Conservation (phyloP, 257 asterid genomes). For the Nicotiana otophora region DNA sequence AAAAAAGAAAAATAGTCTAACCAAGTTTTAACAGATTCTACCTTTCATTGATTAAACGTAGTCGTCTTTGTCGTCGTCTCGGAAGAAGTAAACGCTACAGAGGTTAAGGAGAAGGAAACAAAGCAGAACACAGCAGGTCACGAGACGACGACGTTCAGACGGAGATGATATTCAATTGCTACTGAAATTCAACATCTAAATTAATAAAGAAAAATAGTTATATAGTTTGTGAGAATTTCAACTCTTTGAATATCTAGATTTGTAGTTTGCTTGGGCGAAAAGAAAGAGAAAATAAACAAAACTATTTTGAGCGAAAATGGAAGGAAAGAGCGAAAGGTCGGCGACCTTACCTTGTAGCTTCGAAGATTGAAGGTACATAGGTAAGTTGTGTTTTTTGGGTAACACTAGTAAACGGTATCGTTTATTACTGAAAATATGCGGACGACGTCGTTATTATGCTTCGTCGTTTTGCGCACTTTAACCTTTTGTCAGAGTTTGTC, state of each 20-base stretch:
- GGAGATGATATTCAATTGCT: neutral
- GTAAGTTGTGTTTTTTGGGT: no score
- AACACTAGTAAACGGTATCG: neutral
- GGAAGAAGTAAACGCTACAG: neutral
- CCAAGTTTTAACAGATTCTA: neutral
- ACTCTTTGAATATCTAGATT: neutral
- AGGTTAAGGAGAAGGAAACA: neutral
- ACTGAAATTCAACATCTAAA: neutral
- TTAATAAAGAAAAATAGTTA: neutral
- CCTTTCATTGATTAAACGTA: constrained; percentile 16
- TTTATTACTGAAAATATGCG: no score
- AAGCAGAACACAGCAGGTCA: neutral
- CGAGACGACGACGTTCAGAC: constrained; percentile 11
- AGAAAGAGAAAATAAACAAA: constrained; percentile 7
- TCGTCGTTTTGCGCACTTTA: neutral
- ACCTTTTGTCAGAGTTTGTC: neutral
- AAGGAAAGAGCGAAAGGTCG: constrained; percentile 12
- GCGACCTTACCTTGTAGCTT: constrained; percentile 15
- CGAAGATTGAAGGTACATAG: neutral
- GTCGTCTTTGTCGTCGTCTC: constrained; percentile 9
- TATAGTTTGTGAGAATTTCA: neutral
- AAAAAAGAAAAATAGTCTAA: no score
- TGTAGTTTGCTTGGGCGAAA: constrained; percentile 11
- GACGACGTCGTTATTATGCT: neutral
- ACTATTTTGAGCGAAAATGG: neutral